A percentile compares a stretch with the other conserved stretches of the same genome.
phyloP scores from a whole-genome alignment of 176 grass and related monocot species.

The Ensete ventricosum region DNA sequence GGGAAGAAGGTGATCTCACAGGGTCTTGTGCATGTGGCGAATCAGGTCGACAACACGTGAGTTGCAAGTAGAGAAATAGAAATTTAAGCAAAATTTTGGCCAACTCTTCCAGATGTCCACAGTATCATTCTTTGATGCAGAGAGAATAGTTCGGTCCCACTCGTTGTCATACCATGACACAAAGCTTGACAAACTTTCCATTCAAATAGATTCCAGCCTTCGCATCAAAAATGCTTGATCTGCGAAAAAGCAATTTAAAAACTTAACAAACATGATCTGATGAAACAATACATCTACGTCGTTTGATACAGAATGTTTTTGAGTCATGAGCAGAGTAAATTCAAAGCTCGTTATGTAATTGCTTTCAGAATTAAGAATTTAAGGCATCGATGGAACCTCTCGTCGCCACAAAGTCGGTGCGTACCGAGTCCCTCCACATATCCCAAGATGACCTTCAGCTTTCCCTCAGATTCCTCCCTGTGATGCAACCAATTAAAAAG shows the following conservation, averaged over 20 bases:
- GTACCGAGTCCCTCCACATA: background rate
- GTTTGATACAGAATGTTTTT: background rate
- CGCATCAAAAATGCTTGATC: background rate
- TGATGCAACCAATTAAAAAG: background rate
- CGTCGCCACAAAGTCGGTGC: background rate
- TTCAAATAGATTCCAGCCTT: constrained; percentile 4
- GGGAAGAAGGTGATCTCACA: background rate
- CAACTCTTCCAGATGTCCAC: background rate
- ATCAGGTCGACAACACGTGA: background rate
- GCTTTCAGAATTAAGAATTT: no score
- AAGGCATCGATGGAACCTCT: background rate
- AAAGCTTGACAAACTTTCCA: background rate
- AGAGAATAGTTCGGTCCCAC: background rate
- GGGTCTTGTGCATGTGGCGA: background rate
- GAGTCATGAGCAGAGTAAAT: background rate
- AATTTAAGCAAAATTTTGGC: background rate
- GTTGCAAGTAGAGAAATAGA: background rate
- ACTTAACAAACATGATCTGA: background rate
- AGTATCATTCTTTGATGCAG: background rate
- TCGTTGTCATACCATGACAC: constrained; percentile 4
- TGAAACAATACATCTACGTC: background rate
- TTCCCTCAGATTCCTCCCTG: constrained; percentile 5
- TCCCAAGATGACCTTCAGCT: constrained; percentile 5
- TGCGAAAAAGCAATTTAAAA: background rate
- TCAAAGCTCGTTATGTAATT: background rate